These are phyloP conservation scores for Gossypium lobatum DNA, from an alignment of 441 rosid genomes.

Conservation along the genomic window DNA sequence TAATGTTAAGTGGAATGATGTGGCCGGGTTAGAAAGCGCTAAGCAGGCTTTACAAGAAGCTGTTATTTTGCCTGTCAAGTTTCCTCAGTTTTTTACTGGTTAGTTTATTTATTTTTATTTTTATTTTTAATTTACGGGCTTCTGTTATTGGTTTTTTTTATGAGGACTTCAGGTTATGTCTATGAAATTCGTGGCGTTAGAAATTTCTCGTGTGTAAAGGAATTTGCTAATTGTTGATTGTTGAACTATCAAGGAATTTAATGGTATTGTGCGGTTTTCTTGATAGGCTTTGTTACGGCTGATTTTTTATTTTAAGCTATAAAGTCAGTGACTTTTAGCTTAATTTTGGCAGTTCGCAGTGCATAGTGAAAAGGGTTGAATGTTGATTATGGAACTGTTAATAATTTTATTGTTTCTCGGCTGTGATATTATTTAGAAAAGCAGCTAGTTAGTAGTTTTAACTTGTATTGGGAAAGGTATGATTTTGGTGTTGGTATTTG, in stretches of 20 bases:
- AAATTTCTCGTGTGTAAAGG: background rate
- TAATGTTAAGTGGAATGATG: constrained; percentile 66
- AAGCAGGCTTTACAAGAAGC: constrained; percentile 91
- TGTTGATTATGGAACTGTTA: background rate
- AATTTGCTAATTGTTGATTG: background rate
- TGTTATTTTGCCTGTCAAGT: constrained; percentile 85
- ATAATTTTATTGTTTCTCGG: background rate
- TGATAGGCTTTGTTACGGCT: background rate
- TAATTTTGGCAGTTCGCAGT: background rate
- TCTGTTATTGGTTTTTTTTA: background rate
- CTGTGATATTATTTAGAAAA: background rate
- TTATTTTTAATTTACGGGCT: background rate
- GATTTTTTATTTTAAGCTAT: background rate
- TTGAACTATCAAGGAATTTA: background rate
- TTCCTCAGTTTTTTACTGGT: constrained; percentile 92
- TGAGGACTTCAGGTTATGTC: background rate
- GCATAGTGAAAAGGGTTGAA: background rate
- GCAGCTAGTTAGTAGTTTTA: background rate
- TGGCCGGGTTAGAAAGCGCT: constrained; percentile 76
- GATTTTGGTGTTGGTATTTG: background rate
- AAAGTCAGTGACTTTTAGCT: background rate
- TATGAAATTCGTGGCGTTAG: background rate
- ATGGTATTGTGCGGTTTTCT: background rate
- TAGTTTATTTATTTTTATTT: background rate
- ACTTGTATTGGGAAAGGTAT: background rate